These are phyloP conservation scores for Ascobolus immersus DNA, from an alignment of 495 filamentous ascomycete species.

Conservation along the genomic window DNA sequence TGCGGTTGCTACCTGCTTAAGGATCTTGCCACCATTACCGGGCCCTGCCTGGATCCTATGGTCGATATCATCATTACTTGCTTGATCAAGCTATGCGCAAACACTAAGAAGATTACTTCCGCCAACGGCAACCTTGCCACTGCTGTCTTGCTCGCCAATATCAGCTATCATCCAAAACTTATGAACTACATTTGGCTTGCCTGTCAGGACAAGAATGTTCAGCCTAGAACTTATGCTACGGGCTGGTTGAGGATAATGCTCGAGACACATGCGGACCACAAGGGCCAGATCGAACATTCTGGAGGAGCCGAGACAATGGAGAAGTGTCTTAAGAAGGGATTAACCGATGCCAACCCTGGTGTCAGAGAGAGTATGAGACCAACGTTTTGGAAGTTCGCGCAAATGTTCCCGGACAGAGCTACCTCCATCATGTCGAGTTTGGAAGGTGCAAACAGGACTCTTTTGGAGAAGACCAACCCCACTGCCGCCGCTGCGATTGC, in stretches of 20 bases:
- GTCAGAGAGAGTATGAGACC: conserved; percentile 62
- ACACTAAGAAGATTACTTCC: conserved; percentile 72
- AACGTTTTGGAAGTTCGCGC: conserved; percentile 61
- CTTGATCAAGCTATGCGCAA: conserved; percentile 62
- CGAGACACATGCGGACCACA: conserved; percentile 51
- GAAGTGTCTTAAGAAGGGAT: conserved; percentile 63
- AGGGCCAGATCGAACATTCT: conserved; percentile 53
- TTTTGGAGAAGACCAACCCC: conserved; percentile 61
- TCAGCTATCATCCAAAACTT: conserved; percentile 50
- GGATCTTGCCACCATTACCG: conserved; percentile 51
- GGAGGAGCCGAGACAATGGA: conserved; percentile 61
- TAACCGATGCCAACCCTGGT: conserved; percentile 63
- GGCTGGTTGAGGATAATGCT: conserved; percentile 69
- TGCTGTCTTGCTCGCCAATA: conserved; percentile 46
- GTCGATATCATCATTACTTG: conserved; percentile 75
- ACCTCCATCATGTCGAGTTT: conserved; percentile 50
- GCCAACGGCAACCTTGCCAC: conserved; percentile 53
- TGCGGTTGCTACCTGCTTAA: conserved; percentile 65
- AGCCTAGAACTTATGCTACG: conserved; percentile 48
- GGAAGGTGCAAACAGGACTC: conserved; percentile 43
- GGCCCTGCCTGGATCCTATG: conserved; percentile 61
- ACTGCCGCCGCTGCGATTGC: conserved; percentile 32
- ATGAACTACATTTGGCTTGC: conserved; percentile 62
- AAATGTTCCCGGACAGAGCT: conserved; percentile 53
- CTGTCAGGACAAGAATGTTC: conserved; percentile 73